Evolutionary conservation across 139 green algal genomes (phyloP).

Genomic region (Asterochloris erici): DNA sequence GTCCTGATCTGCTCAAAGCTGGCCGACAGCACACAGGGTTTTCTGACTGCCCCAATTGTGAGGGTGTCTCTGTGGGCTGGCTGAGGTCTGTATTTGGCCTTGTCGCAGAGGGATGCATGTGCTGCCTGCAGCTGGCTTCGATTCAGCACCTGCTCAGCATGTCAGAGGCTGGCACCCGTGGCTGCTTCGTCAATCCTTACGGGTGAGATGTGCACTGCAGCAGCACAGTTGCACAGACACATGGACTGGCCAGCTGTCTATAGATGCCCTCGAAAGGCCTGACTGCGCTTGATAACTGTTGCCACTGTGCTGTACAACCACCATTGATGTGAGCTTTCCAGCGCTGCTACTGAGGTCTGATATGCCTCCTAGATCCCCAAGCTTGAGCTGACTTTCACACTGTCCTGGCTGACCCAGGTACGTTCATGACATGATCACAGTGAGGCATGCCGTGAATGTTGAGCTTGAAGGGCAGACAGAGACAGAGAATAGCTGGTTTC

Average conservation of each 20-base stretch:
- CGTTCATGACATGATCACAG: conserved; percentile 51
- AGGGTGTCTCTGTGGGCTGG: not conserved
- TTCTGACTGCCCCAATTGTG: not conserved
- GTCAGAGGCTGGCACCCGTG: not conserved
- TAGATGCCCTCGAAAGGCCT: not conserved
- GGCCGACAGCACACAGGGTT: no score
- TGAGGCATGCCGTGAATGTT: conserved; percentile 17
- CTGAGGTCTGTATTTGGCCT: not conserved
- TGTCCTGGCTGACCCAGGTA: conserved; percentile 47
- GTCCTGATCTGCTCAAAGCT: not conserved
- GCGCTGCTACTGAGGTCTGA: conserved; percentile 7
- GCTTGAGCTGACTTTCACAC: conserved; percentile 35
- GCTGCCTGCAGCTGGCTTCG: not conserved
- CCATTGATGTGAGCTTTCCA: not conserved
- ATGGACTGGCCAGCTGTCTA: not conserved
- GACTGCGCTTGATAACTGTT: not conserved
- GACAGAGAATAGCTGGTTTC: conserved; percentile 55
- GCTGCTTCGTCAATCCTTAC: not conserved
- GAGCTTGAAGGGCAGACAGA: conserved; percentile 31
- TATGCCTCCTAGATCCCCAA: conserved; percentile 36
- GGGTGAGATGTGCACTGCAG: not conserved
- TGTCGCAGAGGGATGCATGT: not conserved
- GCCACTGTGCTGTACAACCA: not conserved
- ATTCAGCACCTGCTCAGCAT: not conserved
- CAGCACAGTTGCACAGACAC: not conserved